Evolutionary conservation across 192 early-diverging fungal genomes (phyloP).

Genomic region (Coemansia sp.): DNA sequence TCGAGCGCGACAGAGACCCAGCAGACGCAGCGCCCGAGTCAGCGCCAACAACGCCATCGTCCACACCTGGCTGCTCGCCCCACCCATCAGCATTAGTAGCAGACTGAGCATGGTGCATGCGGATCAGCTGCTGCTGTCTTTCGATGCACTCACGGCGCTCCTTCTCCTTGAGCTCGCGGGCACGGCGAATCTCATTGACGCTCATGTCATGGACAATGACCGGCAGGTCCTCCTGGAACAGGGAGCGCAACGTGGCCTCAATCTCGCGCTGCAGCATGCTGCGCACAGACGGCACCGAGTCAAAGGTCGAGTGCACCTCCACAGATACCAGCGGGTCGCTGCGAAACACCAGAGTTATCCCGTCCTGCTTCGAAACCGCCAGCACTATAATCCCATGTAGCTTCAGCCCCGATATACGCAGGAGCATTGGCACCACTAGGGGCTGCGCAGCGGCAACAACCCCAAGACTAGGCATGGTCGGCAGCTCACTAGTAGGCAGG

Average conservation of each 20-base stretch:
- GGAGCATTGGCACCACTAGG: constrained; percentile 92
- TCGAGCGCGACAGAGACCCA: constrained; percentile 19
- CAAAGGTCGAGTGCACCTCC: constrained; percentile 95
- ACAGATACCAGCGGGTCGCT: constrained; percentile 95
- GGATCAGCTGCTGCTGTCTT: constrained; percentile 54
- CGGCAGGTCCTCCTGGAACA: constrained; percentile 95
- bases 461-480: constrained; percentile 62
- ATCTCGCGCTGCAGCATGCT: constrained; percentile 88
- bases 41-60: not conserved
- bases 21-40: constrained; percentile 36
- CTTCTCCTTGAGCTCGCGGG: constrained; percentile 29
- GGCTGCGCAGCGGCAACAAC: constrained; percentile 90
- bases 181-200: constrained; percentile 45
- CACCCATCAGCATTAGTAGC: constrained; percentile 17
- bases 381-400: constrained; percentile 90
- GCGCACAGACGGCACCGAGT: constrained; percentile 83
- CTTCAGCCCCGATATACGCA: constrained; percentile 85
- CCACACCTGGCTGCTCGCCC: not conserved
- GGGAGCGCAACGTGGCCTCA: constrained; percentile 78
- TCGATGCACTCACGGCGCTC: constrained; percentile 60
- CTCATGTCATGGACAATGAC: constrained; percentile 90
- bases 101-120: constrained; percentile 23
- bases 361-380: constrained; percentile 90
- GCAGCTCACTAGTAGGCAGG: constrained; percentile 55
- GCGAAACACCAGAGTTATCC: constrained; percentile 95